Base-by-base conservation (phyloP, 164 flowering plant genomes). In the Magnolia changhungtana region DNA sequence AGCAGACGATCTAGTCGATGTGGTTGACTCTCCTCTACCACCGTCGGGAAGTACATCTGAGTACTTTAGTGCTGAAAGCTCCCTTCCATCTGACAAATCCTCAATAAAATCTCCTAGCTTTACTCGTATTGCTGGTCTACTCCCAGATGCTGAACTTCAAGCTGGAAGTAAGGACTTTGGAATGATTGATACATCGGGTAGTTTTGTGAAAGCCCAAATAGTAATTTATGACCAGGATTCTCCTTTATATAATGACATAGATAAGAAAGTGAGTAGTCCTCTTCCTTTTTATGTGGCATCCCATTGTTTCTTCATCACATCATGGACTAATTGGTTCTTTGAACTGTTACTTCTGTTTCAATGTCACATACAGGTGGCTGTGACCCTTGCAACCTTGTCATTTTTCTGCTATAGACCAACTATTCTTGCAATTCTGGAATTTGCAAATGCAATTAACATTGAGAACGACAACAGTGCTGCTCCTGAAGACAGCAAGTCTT, bases 141-240 rank as follows among this genome's bases (percentile, higher is more conserved):
- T 93, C n/a, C 99, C 99, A 73, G 83, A 74, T 82, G 88, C 79
- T 76, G 78, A 75, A 50, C 51, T 63, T 77, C 76, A 76, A 31
- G 70, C 70, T 50, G 81, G 82, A 65, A 69, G 50, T 76, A 83
- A 81, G 72, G 82, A 78, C 51, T 51, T 61, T 73, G 86, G 84
- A 64, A 73, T 52, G 5, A 74, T 72, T 73, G 91, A 88, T 72
- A 72, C 84, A 45, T 69, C 88, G 76, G 91, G 90, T 75, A 94
- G 91, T 81, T 96, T 96, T 88, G 98, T 96, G 73, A 94, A 90
- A 84, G 98, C 98, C 75, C 98, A 92, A 76, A 91, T 96, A 76
- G 83, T 90, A 67, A 83, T 94, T 21, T 85, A 82, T 74, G 92
- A 94, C 72, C 92, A 83, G 76, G 88, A 81, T 74, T 94, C 99